phyloP scores from a whole-genome alignment of 2,329 filamentous ascomycete genomes.

The Pseudonectria buxi region DNA sequence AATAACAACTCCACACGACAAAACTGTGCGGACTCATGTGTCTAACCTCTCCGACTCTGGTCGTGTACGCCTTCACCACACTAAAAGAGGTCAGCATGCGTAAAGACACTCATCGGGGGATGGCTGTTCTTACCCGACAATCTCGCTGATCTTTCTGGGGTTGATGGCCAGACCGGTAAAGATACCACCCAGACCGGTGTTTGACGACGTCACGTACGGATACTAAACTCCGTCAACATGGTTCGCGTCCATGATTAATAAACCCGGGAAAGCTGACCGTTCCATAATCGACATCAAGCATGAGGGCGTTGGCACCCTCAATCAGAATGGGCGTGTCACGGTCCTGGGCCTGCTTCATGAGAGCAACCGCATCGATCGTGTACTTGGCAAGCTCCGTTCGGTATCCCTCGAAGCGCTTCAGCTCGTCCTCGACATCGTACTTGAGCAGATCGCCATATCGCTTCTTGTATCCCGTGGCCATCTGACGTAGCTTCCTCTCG shows the following conservation, averaged over 20 bases:
- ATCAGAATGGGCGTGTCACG: constrained; percentile 1
- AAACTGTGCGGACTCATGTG: no score
- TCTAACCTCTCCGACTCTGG: no score
- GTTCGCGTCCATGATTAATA: no score
- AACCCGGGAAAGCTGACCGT: no score
- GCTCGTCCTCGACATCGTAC: constrained; percentile 6
- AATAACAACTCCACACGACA: no score
- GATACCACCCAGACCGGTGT: constrained; percentile 2
- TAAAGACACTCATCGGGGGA: no score
- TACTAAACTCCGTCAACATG: neutral
- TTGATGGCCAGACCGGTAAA: constrained; percentile 3
- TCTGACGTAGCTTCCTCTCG: constrained; percentile 53
- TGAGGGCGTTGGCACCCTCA: constrained; percentile 4
- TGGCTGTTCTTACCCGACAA: constrained; percentile 1
- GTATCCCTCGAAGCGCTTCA: constrained; percentile 2
- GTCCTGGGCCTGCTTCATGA: constrained; percentile 3
- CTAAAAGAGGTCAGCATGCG: no score
- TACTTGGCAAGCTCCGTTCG: constrained; percentile 1
- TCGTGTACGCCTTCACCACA: no score
- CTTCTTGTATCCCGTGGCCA: constrained; percentile 58
- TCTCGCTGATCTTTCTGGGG: constrained; percentile 2
- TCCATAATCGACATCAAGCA: no score
- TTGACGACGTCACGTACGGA: constrained; percentile 2
- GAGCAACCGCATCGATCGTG: neutral
- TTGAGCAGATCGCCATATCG: constrained; percentile 43